Base-by-base conservation (phyloP, 1,284 basidiomycete species). In the Puccinia sorghi region DNA sequence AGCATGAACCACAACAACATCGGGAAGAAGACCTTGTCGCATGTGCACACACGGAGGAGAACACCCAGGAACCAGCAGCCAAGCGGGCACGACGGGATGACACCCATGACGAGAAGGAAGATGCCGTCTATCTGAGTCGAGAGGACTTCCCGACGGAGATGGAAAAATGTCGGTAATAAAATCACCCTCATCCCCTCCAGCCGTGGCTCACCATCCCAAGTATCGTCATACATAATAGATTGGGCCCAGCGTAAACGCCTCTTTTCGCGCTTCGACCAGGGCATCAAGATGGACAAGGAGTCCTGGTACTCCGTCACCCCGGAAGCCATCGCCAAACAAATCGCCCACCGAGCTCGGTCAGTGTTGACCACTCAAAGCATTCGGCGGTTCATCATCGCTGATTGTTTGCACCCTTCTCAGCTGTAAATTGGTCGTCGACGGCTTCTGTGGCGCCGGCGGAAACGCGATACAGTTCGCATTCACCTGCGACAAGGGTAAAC, bases 241-340 rank as follows among this genome's bases (percentile, higher is more conserved):
- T 97, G 92, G 83, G 88, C 87, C 17, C 94, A 97, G 84, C 88
- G 94, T 41, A 87, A 89, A 73, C 88, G 92, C 1, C 90, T 90
- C 80, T 93, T 97, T 84, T 92, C 91, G 0, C 85, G 89, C 20
- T 97, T 94, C 83, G 89, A 91, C 70, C 85, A 89, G n/a, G 86
- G 86, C 1, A 83, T 86, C 67, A 83, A 86, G 0, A 83, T 87
- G 76, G 87, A 87, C 81, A 77, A 82, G 25, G 92, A 94, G 84
- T 95, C 94, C 3, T 99, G 97, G 97, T 99, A 92, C 85, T 94
- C 93, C 80, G 90, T 99, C 74, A 99, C 97, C 0, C 96, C 97
- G 0, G 95, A 99, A 83, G 88, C 88, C 48, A 90, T 99, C 20
- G 97, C 96, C 3, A 86, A 89, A 80, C 93, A 94, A 83, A 97